Conservation (phyloP, 257 asterid species). For the Rhazya stricta region DNA sequence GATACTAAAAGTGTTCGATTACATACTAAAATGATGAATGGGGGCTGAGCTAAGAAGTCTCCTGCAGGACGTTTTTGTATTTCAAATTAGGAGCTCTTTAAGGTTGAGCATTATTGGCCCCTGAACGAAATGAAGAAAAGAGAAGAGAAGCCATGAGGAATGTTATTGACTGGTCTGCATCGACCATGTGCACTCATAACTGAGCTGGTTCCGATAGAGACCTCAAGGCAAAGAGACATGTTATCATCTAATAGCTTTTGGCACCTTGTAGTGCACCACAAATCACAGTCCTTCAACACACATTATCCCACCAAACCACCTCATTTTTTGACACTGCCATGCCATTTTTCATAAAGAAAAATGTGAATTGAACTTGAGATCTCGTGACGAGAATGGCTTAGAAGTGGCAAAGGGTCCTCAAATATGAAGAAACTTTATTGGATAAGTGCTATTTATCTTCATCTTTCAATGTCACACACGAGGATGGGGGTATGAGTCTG, state of each 20-base stretch:
- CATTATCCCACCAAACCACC: background rate
- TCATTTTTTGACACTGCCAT: too few relatives aligned
- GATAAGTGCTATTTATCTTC: too few relatives aligned
- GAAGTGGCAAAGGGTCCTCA: too few relatives aligned
- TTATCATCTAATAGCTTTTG: conserved; percentile 21
- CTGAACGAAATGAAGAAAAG: background rate
- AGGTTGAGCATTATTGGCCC: conserved; percentile 20
- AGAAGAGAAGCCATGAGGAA: conserved; percentile 20
- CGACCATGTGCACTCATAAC: conserved; percentile 20
- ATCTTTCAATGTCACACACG: too few relatives aligned
- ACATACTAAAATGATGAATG: background rate
- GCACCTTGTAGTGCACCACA: conserved; percentile 6
- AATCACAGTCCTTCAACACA: background rate
- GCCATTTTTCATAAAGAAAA: too few relatives aligned
- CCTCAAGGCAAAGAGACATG: conserved; percentile 12
- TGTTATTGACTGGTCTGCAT: conserved; percentile 27
- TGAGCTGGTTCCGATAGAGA: conserved; percentile 22
- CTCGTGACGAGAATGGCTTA: too few relatives aligned
- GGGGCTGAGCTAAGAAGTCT: too few relatives aligned
- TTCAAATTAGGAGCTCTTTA: conserved; percentile 22
- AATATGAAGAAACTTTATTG: too few relatives aligned
- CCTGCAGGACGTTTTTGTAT: background rate
- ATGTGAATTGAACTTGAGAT: too few relatives aligned
- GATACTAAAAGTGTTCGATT: background rate
- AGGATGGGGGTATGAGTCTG: too few relatives aligned